Percentiles rank a stretch among this genome's conserved stretches.
These are phyloP conservation scores for Peronospora destructor DNA, from an alignment of 352 stramenopile species.

Conservation along the genomic window DNA sequence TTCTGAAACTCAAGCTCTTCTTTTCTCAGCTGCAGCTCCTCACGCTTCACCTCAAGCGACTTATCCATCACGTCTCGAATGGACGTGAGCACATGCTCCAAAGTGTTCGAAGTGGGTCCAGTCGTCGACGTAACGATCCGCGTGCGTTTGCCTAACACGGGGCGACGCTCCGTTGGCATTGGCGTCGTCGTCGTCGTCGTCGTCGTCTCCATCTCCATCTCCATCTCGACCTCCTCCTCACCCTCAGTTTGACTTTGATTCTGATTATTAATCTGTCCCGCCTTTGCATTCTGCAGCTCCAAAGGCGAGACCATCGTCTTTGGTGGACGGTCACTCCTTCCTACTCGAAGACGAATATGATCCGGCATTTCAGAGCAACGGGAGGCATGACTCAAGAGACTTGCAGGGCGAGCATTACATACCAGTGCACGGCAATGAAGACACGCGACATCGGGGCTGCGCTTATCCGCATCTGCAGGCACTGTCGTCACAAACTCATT, in stretches of 20 bases:
- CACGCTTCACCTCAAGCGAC: conserved; percentile 12
- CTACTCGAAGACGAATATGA: conserved; percentile 6
- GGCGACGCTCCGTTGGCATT: conserved; percentile 2
- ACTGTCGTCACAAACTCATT: conserved; percentile 29
- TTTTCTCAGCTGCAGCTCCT: conserved; percentile 22
- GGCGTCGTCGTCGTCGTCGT: too few species aligned
- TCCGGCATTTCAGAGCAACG: conserved; percentile 13
- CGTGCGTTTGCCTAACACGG: conserved; percentile 20
- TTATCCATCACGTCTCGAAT: conserved; percentile 17
- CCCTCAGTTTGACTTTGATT: conserved; percentile 1
- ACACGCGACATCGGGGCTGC: conserved; percentile 21
- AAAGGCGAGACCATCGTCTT: conserved; percentile 5
- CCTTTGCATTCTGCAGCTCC: conserved; percentile 6
- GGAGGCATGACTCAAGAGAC: conserved; percentile 12
- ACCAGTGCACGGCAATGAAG: conserved; percentile 14
- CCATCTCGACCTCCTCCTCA: background rate
- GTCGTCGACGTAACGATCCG: background rate
- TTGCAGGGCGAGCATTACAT: conserved; percentile 14
- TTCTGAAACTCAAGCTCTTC: conserved; percentile 25
- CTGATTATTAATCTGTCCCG: background rate
- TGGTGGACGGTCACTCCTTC: background rate
- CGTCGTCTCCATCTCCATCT: background rate
- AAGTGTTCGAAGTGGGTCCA: background rate
- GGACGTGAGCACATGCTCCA: conserved; percentile 16
- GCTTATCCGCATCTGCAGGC: conserved; percentile 16